Percentiles rank a stretch among this genome's conserved stretches.
Evolutionary conservation across 164 flowering plant species (phyloP).

Genomic region (Vitis cinerea): DNA sequence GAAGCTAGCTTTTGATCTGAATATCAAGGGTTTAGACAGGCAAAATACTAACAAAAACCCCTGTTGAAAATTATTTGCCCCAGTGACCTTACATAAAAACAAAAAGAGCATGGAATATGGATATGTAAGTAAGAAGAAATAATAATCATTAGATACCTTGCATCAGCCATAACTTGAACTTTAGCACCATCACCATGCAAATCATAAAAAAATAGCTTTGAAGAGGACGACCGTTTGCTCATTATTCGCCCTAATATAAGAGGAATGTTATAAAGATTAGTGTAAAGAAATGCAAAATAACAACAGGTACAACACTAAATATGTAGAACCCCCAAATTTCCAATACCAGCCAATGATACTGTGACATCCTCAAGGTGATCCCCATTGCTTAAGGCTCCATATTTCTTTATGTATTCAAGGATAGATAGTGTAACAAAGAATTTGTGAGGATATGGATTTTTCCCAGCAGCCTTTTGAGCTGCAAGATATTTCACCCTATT

Average conservation of each 20-base stretch:
- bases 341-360: conserved; percentile 73
- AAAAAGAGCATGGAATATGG: neutral
- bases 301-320: neutral
- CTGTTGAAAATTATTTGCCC: neutral
- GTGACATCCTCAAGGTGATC: conserved; percentile 60
- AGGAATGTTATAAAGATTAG: neutral
- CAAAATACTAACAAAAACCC: too few relatives aligned
- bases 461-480: conserved; percentile 53
- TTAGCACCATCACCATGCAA: conserved; percentile 67
- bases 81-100: neutral
- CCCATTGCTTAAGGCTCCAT: conserved; percentile 50
- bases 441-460: conserved; percentile 90
- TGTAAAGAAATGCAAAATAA: neutral
- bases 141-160: conserved; percentile 42
- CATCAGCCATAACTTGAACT: conserved; percentile 94
- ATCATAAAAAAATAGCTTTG: conserved; percentile 90
- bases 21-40: too few relatives aligned
- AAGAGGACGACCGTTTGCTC: conserved; percentile 80
- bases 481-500: conserved; percentile 71
- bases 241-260: conserved; percentile 67
- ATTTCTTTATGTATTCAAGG: conserved; percentile 53
- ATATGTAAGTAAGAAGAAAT: neutral
- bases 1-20: too few relatives aligned
- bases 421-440: conserved; percentile 62
- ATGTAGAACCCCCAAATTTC: neutral